Conservation (phyloP, 352 stramenopile species). For the Pythium brassicae region DNA sequence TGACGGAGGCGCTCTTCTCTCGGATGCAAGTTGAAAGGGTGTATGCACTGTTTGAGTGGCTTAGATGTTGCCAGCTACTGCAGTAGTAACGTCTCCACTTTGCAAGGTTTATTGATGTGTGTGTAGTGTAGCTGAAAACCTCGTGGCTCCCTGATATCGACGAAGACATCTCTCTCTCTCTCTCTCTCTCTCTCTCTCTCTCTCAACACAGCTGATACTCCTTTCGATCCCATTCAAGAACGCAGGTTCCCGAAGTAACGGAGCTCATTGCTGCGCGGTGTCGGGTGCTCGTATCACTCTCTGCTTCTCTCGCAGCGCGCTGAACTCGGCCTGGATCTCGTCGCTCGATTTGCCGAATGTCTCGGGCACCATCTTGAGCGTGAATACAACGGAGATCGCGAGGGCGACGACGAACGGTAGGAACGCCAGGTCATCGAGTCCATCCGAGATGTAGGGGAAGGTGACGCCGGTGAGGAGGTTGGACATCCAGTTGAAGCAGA, state of each 20-base stretch:
- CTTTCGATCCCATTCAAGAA: no score
- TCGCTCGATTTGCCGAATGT: slow-evolving; percentile 53
- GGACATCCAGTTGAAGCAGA: slow-evolving; percentile 21
- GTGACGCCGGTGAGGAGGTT: slow-evolving; percentile 51
- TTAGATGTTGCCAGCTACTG: no score
- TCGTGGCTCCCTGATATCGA: no score
- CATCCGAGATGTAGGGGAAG: slow-evolving; percentile 52
- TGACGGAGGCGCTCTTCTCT: not conserved
- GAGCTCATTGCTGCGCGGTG: not conserved
- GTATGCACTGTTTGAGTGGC: no score
- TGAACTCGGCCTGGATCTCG: slow-evolving; percentile 56
- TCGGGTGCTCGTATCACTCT: not conserved
- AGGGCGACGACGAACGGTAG: slow-evolving; percentile 47
- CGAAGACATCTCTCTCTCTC: no score
- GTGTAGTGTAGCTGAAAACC: no score
- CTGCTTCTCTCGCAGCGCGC: slow-evolving; percentile 7
- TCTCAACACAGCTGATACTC: no score
- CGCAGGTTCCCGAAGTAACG: no score
- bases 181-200: no score
- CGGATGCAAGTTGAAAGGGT: no score
- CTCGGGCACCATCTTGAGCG: slow-evolving; percentile 45
- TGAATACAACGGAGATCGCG: slow-evolving; percentile 35
- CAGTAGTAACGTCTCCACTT: no score
- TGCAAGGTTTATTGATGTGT: no score
- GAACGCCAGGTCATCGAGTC: slow-evolving; percentile 34